A percentile compares a stretch with the other conserved stretches of the same genome.
Conservation (phyloP, 129 eudicot species). For the Smallanthus sonchifolius region DNA sequence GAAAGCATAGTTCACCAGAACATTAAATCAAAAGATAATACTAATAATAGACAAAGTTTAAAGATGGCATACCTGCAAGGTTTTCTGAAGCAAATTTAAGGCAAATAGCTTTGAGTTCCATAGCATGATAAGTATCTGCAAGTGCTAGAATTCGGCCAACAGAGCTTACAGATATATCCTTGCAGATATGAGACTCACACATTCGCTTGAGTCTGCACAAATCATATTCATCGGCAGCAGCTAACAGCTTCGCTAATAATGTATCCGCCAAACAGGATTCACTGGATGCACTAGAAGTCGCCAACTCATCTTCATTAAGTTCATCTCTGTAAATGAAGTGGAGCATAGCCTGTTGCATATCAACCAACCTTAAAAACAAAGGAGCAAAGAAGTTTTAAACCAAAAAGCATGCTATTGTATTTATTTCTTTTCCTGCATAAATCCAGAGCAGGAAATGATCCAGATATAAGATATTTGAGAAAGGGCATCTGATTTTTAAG, state of each 20-base stretch:
- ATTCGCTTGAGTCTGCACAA: constrained; percentile 65
- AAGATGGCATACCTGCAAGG: constrained; percentile 62
- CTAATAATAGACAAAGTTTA: not conserved
- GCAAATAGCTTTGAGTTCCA: constrained; percentile 73
- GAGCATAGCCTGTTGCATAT: constrained; percentile 66
- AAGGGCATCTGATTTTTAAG: not conserved
- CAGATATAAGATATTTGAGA: not conserved
- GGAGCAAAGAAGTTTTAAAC: not conserved
- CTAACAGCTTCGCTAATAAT: constrained; percentile 61
- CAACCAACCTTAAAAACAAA: constrained; percentile 4
- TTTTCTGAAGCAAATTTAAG: constrained; percentile 86
- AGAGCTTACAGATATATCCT: constrained; percentile 68
- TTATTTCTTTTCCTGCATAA: not conserved
- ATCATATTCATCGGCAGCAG: constrained; percentile 81
- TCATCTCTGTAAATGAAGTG: constrained; percentile 73
- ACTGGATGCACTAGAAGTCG: constrained; percentile 43
- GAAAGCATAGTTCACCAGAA: not conserved
- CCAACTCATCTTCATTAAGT: constrained; percentile 51
- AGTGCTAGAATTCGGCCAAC: constrained; percentile 63
- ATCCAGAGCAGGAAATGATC: not conserved
- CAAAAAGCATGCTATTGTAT: not conserved
- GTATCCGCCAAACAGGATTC: constrained; percentile 45
- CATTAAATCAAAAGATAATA: not conserved
- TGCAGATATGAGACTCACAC: constrained; percentile 84
- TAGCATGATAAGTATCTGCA: constrained; percentile 61